phyloP scores from a whole-genome alignment of 768 basidiomycete species.

The Dentipellis sp. region DNA sequence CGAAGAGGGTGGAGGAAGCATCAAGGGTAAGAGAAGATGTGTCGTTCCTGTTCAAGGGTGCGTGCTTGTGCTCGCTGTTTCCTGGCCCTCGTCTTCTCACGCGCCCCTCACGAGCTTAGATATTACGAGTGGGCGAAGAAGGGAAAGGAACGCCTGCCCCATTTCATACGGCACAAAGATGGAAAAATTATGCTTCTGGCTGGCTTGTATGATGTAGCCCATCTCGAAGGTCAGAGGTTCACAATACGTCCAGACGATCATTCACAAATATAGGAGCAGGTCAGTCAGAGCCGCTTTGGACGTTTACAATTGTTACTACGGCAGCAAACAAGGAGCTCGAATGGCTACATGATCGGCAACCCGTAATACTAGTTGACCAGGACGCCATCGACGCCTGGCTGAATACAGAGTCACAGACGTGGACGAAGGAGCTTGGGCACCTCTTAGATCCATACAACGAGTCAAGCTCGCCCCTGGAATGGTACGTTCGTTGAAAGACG shows the following conservation, averaged over 20 bases:
- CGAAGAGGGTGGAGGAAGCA: constrained; percentile 55
- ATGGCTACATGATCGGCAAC: constrained; percentile 91
- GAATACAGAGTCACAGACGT: constrained; percentile 58
- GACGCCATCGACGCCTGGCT: constrained; percentile 69
- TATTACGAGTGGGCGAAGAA: constrained; percentile 95
- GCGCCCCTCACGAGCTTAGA: constrained; percentile 26
- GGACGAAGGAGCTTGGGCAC: constrained; percentile 50
- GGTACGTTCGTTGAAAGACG: constrained; percentile 30
- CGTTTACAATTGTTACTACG: constrained; percentile 89
- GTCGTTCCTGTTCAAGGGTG: constrained; percentile 77
- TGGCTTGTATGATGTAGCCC: constrained; percentile 71
- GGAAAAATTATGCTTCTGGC: constrained; percentile 72
- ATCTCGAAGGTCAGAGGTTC: constrained; percentile 45
- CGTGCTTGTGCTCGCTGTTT: constrained; percentile 8
- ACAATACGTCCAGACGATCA: background rate
- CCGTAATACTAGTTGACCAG: constrained; percentile 62
- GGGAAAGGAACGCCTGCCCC: constrained; percentile 69
- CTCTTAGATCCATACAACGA: constrained; percentile 57
- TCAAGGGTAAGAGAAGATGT: constrained; percentile 79
- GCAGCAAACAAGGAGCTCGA: constrained; percentile 53
- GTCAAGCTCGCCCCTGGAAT: constrained; percentile 43
- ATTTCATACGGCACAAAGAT: constrained; percentile 68
- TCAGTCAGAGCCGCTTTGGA: constrained; percentile 50
- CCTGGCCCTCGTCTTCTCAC: background rate
- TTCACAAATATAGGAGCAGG: constrained; percentile 25